phyloP scores from a whole-genome alignment of 371 early-diverging fungal species.

The Syncephalis fuscata region DNA sequence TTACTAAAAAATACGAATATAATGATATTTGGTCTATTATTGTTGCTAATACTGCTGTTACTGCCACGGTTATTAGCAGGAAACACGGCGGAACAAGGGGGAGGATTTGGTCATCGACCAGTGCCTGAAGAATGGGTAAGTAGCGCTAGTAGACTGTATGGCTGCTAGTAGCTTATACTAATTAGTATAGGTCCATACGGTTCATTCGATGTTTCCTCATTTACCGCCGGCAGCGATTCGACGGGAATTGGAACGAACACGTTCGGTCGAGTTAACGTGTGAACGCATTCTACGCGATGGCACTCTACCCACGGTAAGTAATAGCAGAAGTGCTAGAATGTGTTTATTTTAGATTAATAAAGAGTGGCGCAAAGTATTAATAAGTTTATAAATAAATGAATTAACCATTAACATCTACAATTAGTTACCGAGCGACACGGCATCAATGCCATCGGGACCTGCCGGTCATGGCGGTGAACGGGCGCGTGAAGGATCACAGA shows the following conservation, averaged over 20 bases:
- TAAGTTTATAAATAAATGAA: conserved; percentile 9
- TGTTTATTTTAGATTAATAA: background rate
- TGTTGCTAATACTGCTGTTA: too few species aligned
- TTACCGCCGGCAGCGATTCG: conserved; percentile 68
- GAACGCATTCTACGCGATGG: conserved; percentile 73
- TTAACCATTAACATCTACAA: conserved; percentile 9
- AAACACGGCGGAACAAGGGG: background rate
- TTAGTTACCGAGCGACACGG: conserved; percentile 5
- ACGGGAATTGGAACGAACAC: conserved; percentile 69
- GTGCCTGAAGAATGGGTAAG: conserved; percentile 43
- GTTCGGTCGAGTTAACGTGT: conserved; percentile 71
- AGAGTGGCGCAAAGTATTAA: background rate
- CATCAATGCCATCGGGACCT: conserved; percentile 15
- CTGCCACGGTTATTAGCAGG: too few species aligned
- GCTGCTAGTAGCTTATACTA: background rate
- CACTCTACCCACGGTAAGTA: conserved; percentile 44
- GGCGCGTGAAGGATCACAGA: conserved; percentile 22
- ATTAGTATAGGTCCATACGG: conserved; percentile 38
- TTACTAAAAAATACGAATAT: too few species aligned
- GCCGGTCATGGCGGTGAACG: conserved; percentile 10
- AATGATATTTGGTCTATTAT: too few species aligned
- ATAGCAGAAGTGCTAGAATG: background rate
- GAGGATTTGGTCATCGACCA: conserved; percentile 9
- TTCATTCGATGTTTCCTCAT: conserved; percentile 74
- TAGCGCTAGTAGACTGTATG: background rate